Evolutionary conservation across 164 flowering plant genomes (phyloP).

Genomic region (Vitis rupestris): DNA sequence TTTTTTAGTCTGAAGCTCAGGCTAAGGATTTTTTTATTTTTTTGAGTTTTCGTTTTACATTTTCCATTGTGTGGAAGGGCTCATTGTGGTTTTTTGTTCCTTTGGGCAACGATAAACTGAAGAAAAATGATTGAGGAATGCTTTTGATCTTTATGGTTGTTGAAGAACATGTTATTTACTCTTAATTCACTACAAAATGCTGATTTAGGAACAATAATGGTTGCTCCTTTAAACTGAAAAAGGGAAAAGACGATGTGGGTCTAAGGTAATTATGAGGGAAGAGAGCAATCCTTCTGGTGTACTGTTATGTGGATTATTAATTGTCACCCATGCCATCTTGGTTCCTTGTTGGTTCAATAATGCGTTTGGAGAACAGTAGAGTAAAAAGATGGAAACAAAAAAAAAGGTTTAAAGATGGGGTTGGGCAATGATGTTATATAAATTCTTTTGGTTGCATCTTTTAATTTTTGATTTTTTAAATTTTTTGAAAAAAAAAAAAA

Average conservation of each 20-base stretch:
- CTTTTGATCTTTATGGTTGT: too few relatives aligned
- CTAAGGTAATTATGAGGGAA: neutral
- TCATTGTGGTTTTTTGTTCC: too few relatives aligned
- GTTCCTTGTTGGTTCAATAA: constrained; percentile 12
- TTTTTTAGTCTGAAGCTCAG: too few relatives aligned
- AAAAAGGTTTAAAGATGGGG: constrained; percentile 7
- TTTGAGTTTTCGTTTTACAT: too few relatives aligned
- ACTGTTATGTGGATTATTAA: neutral
- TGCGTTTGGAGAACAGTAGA: constrained; percentile 5
- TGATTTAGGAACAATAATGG: too few relatives aligned
- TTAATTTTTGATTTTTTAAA: neutral
- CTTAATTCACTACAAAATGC: too few relatives aligned
- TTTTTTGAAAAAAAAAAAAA: neutral
- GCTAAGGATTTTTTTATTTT: too few relatives aligned
- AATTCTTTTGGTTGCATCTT: constrained; percentile 4
- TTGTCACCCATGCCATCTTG: neutral
- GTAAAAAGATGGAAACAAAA: constrained; percentile 8
- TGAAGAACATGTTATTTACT: too few relatives aligned
- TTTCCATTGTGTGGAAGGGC: too few relatives aligned
- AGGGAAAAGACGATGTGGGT: neutral
- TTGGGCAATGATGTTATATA: constrained; percentile 4
- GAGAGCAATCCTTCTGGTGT: neutral
- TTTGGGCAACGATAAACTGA: too few relatives aligned
- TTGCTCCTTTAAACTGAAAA: neutral
- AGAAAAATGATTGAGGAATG: too few relatives aligned